Percentiles rank a stretch among this genome's conserved stretches.
phyloP scores from a whole-genome alignment of 1,139 yeast genomes.

The Kodamaea suecica region DNA sequence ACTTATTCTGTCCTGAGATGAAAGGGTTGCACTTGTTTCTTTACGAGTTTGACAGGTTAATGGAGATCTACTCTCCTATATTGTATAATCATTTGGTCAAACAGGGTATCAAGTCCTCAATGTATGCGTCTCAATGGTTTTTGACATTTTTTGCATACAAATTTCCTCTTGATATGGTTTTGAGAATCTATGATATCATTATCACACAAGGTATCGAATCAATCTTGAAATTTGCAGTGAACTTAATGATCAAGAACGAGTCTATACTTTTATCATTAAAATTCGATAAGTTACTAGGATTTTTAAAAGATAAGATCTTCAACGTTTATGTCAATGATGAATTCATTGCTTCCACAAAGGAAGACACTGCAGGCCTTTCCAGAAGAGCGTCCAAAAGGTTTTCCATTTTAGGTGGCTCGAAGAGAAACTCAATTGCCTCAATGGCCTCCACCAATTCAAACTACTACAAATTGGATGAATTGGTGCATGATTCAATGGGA shows the following conservation, averaged over 20 bases:
- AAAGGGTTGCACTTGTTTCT: slow-evolving; percentile 82
- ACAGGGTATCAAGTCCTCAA: slow-evolving; percentile 83
- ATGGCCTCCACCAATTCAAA: slow-evolving; percentile 12
- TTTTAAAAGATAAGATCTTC: slow-evolving; percentile 75
- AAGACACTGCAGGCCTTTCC: slow-evolving; percentile 12
- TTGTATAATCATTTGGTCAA: slow-evolving; percentile 73
- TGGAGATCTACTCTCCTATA: slow-evolving; percentile 67
- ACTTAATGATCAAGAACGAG: slow-evolving; percentile 69
- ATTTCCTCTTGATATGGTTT: slow-evolving; percentile 80
- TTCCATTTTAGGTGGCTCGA: slow-evolving; percentile 19
- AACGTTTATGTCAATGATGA: slow-evolving; percentile 57
- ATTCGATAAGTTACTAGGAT: slow-evolving; percentile 74
- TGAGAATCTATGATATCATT: slow-evolving; percentile 79
- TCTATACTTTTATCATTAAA: slow-evolving; percentile 53
- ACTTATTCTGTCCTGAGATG: slow-evolving; percentile 83
- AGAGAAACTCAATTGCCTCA: slow-evolving; percentile 14
- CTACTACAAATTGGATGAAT: slow-evolving; percentile 61
- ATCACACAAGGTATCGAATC: slow-evolving; percentile 89
- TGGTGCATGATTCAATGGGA: slow-evolving; percentile 77
- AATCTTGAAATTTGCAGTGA: slow-evolving; percentile 74
- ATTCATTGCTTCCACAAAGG: slow-evolving; percentile 22
- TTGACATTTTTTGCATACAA: slow-evolving; percentile 90
- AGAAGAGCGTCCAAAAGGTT: slow-evolving; percentile 18
- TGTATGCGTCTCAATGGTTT: slow-evolving; percentile 98
- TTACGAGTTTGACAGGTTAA: slow-evolving; percentile 82